These are phyloP conservation scores for Aureobasidium sp. DNA, from an alignment of 2,329 filamentous ascomycete genomes.

Conservation along the genomic window DNA sequence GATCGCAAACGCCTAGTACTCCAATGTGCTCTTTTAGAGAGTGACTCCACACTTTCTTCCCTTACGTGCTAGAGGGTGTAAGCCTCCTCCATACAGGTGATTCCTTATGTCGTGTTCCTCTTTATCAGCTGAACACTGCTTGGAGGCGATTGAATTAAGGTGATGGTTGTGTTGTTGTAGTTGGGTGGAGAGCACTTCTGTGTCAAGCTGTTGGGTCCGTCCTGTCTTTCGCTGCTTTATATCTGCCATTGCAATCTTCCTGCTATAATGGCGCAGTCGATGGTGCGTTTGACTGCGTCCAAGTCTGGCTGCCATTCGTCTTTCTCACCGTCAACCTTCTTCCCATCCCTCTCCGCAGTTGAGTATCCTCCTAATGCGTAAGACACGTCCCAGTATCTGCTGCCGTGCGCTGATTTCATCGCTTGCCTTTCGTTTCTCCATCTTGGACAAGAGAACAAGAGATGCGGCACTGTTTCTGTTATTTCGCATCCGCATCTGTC, in stretches of 20 bases:
- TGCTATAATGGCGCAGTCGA: background rate
- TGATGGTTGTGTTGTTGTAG: constrained; percentile 8
- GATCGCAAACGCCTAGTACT: background rate
- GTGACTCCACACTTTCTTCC: background rate
- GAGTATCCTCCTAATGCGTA: too few species aligned
- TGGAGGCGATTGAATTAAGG: background rate
- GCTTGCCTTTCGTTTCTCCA: too few species aligned
- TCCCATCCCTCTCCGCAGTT: too few species aligned
- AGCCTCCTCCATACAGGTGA: too few species aligned
- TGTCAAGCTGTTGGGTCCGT: background rate
- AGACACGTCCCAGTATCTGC: too few species aligned
- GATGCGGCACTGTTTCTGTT: too few species aligned
- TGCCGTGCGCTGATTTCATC: too few species aligned
- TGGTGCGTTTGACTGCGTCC: constrained; percentile 1
- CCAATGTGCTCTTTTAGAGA: background rate
- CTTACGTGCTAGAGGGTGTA: background rate
- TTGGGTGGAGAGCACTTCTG: constrained; percentile 3
- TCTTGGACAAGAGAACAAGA: too few species aligned
- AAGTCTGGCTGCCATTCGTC: background rate
- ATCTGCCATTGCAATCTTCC: constrained; percentile 1
- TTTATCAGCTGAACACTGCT: too few species aligned
- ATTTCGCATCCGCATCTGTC: too few species aligned
- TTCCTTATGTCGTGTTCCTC: too few species aligned
- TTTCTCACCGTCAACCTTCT: background rate
- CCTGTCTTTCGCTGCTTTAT: background rate